Conservation (phyloP, 805 yeast species). For the Kodamaea laetipori region DNA sequence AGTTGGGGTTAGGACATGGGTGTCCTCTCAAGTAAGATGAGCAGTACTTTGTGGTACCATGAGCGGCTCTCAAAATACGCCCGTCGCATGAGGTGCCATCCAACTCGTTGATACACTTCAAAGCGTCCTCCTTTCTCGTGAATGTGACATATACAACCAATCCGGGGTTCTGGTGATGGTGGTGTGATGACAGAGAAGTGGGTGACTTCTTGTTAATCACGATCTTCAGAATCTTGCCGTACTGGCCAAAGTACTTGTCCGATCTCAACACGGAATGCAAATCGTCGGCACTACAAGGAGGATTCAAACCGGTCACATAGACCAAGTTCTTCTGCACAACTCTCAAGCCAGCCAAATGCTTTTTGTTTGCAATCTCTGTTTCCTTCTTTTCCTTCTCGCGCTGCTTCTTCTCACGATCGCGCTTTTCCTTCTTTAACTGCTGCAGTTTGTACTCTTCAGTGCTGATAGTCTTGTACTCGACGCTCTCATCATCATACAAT, state of each 20-base stretch:
- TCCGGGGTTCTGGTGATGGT: constrained; percentile 63
- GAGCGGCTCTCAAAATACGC: constrained; percentile 86
- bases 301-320: constrained; percentile 92
- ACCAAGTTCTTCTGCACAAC: constrained; percentile 98
- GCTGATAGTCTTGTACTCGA: constrained; percentile 79
- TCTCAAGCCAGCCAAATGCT: constrained; percentile 93
- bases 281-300: constrained; percentile 80
- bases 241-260: constrained; percentile 97
- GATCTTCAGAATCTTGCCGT: constrained; percentile 91
- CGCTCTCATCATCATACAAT: constrained; percentile 87
- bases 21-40: constrained; percentile 94
- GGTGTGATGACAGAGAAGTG: constrained; percentile 30
- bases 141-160: constrained; percentile 96
- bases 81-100: constrained; percentile 95
- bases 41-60: constrained; percentile 98
- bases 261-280: constrained; percentile 79
- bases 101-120: constrained; percentile 86
- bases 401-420: constrained; percentile 80
- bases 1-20: constrained; percentile 96
- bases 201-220: constrained; percentile 83
- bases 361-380: constrained; percentile 78
- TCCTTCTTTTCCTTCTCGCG: constrained; percentile 91
- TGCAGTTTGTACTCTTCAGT: constrained; percentile 86
- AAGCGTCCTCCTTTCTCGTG: constrained; percentile 91
- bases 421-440: constrained; percentile 75